phyloP scores from a whole-genome alignment of 2,329 filamentous ascomycete genomes.

The Ascochyta viciae-villosae region DNA sequence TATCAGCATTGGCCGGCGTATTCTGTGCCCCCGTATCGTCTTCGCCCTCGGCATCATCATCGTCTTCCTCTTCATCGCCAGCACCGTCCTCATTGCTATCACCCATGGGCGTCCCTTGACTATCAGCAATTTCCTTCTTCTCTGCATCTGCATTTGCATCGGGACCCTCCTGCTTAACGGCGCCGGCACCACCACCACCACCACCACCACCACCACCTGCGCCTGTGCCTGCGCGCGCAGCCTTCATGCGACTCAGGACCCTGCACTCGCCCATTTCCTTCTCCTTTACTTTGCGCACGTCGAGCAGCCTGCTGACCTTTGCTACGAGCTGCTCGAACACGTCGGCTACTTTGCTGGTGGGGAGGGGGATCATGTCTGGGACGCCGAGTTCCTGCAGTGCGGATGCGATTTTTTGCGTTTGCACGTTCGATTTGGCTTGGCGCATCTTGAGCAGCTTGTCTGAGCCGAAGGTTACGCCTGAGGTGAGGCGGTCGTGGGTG shows the following conservation, averaged over 20 bases:
- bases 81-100: conserved; percentile 39
- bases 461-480: conserved; percentile 88
- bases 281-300: conserved; percentile 76
- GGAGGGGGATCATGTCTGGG: conserved; percentile 73
- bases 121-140: conserved; percentile 25
- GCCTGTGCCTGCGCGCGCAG: conserved; percentile 26
- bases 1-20: conserved; percentile 14
- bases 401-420: conserved; percentile 76
- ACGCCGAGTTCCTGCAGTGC: conserved; percentile 76
- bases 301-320: conserved; percentile 73
- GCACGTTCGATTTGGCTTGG: conserved; percentile 76
- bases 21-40: conserved; percentile 11
- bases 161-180: conserved; percentile 18
- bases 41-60: conserved; percentile 25
- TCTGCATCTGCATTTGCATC: neutral
- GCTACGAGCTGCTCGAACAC: conserved; percentile 74
- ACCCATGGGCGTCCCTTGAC: conserved; percentile 37
- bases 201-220: neutral
- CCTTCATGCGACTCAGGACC: conserved; percentile 49
- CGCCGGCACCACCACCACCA: neutral
- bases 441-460: conserved; percentile 81
- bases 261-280: conserved; percentile 73
- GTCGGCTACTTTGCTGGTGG: conserved; percentile 73
- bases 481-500: conserved; percentile 82
- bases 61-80: conserved; percentile 33